A percentile compares a stretch with the other conserved stretches of the same genome.
Conservation (phyloP, 805 yeast genomes). For the Candida sphagnicola region DNA sequence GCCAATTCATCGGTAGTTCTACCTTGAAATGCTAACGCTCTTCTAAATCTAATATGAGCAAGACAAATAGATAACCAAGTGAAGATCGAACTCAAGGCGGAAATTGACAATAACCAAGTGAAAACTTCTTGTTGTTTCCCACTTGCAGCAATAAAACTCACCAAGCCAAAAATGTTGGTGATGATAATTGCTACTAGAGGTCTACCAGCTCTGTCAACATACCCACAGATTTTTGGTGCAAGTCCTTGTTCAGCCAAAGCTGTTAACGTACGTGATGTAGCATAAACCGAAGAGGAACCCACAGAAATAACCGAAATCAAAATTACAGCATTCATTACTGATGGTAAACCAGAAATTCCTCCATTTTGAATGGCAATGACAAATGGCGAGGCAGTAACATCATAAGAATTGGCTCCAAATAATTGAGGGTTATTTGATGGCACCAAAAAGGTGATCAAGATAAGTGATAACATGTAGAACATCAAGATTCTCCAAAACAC, state of each 20-base stretch:
- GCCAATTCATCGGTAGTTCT: conserved; percentile 32
- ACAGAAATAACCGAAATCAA: conserved; percentile 67
- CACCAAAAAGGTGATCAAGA: conserved; percentile 63
- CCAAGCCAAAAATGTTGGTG: conserved; percentile 51
- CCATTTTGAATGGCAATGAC: conserved; percentile 69
- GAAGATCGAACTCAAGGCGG: conserved; percentile 38
- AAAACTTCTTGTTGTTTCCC: conserved; percentile 38
- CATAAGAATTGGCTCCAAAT: conserved; percentile 45
- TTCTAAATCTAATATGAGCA: conserved; percentile 37
- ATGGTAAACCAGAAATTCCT: conserved; percentile 62
- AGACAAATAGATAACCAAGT: conserved; percentile 40
- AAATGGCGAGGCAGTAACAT: conserved; percentile 68
- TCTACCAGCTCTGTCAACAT: conserved; percentile 74
- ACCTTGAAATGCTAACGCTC: conserved; percentile 31
- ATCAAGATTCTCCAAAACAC: conserved; percentile 77
- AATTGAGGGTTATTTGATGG: conserved; percentile 55
- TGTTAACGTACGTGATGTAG: conserved; percentile 64
- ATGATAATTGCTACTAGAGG: conserved; percentile 65
- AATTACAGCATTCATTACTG: conserved; percentile 68
- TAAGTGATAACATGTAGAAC: conserved; percentile 59
- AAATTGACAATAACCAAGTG: conserved; percentile 37
- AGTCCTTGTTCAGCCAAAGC: conserved; percentile 63
- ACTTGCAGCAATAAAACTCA: conserved; percentile 50
- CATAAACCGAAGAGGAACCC: conserved; percentile 69
- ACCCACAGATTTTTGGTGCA: conserved; percentile 58